Evolutionary conservation across 176 grass and related monocot genomes (phyloP), one percentile per base, ranked within the genome.

Genomic region (Calamus simplicifolius): DNA sequence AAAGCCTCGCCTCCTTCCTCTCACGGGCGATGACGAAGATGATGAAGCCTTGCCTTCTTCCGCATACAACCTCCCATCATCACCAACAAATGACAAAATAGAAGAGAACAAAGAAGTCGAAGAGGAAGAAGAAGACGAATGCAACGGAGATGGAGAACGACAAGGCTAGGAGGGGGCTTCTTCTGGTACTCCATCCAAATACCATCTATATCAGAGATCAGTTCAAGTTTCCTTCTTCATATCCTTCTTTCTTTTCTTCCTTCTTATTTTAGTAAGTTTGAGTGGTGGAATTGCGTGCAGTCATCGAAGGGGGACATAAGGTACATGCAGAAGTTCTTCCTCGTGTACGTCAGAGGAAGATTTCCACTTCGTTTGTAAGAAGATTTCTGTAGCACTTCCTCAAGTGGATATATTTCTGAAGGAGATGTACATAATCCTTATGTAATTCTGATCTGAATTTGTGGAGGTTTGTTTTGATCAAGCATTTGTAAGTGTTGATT

Each of bases 311-410:
- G 87, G 58, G 87, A 97, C 72, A 91, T 88, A 64, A 97, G 78
- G 70, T 91, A 88, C 59, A 27, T 91, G 69, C 81, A 82, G 25
- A 91, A 97, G 58, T 91, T 97, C 78, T 97, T 91, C 25, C 63
- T 91, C 54, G 91, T 88, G 78, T 97, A 91, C n/a, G 59, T 85
- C 6, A 84, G 87, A 1, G 87, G 87, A 4, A 74, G 93, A 27
- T 61, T 73, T 54, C 87, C 93, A 50, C 69, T 91, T 18, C 84
- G 81, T 75, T 61, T 91, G 50, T 84, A 91, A 76, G 87, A 97
- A 66, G 93, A 97, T 69, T 91, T 97, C 78, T 97, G 84, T 54
- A 84, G 93, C 68, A 97, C 87, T 3, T 97, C 73, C 84, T 97
- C 77, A 88, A 81, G 87, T 91, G 8, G 35, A 43, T 43, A 43